These are phyloP conservation scores for Penicillium sp. DNA, from an alignment of 2,329 filamentous ascomycete species.

Conservation along the genomic window DNA sequence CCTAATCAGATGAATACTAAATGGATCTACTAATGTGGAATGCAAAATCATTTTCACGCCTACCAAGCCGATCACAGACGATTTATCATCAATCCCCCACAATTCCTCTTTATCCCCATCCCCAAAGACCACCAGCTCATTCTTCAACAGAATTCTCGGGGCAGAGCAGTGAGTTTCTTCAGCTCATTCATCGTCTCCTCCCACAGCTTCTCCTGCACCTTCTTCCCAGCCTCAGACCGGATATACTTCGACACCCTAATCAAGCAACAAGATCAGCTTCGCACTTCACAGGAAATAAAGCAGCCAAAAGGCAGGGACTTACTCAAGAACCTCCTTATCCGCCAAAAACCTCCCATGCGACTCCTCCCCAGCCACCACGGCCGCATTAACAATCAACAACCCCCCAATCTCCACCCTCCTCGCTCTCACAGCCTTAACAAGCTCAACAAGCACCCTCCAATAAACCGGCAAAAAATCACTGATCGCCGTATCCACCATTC, in stretches of 20 bases:
- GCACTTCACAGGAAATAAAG: background rate
- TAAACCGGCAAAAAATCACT: conserved; percentile 20
- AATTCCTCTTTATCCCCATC: background rate
- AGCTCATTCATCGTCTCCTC: conserved; percentile 24
- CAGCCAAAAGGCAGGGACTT: conserved; percentile 10
- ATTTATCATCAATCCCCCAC: background rate
- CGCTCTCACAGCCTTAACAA: conserved; percentile 12
- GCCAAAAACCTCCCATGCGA: conserved; percentile 25
- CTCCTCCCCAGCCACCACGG: conserved; percentile 21
- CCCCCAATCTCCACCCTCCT: conserved; percentile 20
- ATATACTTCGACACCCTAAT: conserved; percentile 18
- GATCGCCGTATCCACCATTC: conserved; percentile 24
- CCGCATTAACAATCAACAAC: conserved; percentile 22
- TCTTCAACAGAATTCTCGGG: conserved; percentile 7
- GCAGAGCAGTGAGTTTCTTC: conserved; percentile 12
- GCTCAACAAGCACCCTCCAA: conserved; percentile 13
- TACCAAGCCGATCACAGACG: background rate
- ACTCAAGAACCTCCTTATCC: conserved; percentile 25
- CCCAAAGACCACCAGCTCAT: background rate
- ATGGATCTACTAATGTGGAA: too few species aligned
- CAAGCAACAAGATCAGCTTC: background rate
- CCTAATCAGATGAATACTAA: too few species aligned
- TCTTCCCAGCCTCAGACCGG: conserved; percentile 16
- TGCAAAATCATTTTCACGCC: too few species aligned
- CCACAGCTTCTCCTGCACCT: conserved; percentile 25